Evolutionary conservation across 2,329 filamentous ascomycete species (phyloP), one percentile per base, ranked within the genome.

Genomic region (Beauveria sp.): DNA sequence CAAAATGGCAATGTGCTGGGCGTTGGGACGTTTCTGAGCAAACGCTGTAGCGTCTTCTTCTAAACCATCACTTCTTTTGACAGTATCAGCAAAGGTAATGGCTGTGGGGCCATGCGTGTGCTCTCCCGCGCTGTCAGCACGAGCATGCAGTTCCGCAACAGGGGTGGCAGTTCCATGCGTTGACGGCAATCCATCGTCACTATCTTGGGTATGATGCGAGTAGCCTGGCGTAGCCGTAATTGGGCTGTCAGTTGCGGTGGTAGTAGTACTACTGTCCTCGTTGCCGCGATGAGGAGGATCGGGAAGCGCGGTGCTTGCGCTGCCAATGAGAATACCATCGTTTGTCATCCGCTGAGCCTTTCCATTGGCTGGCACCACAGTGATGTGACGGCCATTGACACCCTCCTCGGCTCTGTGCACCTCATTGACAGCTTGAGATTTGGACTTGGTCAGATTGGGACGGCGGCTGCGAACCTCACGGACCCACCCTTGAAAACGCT

Each of bases 1-100:
- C 16, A 97, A 73, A 68, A 98, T 95, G 6, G 89, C 89, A 69
- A 97, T 96, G 69, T 96, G 91, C 64, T 93, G 88, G 60, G 91
- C 89, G 50, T 89, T 81, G 40, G 81, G 79, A 42, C 70, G 67
- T 0, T 83, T 83, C 10, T 87, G 77, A 56, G 75, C 76, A 24
- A 79, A 66, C 58, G 80, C 76, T n/a, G 75, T 71, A 10, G 73
- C 66, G 12, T 79, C 77, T 14, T 85, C 75, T 50, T 78, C 77
- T 38, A 84, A 67, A 8, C 81, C 79, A 63, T 87, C 82, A 63
- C 83, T 84, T 63, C 80, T 78, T 64, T 81, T 84, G 24, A 90
- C 81, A 42, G 86, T 85, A 40, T 87, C 82, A 6, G 86, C 87
- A 70, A 91, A 92, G 16, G 81, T 86, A 67, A 91, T 89, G 43